Base-by-base conservation (phyloP, 768 basidiomycete genomes). In the Strobilomyces dryophilus region DNA sequence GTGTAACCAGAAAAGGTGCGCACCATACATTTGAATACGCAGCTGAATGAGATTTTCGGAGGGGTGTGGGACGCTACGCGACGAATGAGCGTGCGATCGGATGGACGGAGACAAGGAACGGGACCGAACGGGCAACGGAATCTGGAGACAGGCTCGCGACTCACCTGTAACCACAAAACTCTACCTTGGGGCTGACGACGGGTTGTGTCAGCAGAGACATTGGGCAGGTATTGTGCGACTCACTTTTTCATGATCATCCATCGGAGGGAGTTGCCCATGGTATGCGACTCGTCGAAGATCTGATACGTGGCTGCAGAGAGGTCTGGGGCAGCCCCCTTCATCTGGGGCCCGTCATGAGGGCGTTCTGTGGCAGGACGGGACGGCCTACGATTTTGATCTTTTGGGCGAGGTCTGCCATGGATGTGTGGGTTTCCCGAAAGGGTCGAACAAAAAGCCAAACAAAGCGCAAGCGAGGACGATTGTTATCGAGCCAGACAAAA, bases 171-270 rank as follows among this genome's bases (percentile, higher is more conserved):
- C 97, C 97, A 67, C 97, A 98, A 66, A 98, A 98, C 72, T 97
- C 93, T 36, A 98, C 95, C 61, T 92, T 93, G 7, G 95, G 92
- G 67, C 95, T 98, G 63, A 17, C 92, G 58, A 18, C 36, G 45
- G 53, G 24, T 52, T 27, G 52, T n/a, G 32, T 58, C 14, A 55
- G 35, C 29, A 21, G 45, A 29, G 52, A 47, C 42, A 40, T 35
- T 3, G 45, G 45, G 29, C 3, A 15, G 8, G 50, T 45, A 45
- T 55, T 26, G 48, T 18, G 18, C 32, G 14, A 63, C 86, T 51
- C 61, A 98, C 97, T 99, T 95, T 76, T 98, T 97, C 95, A 98
- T 98, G 53, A 98, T 68, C 87, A 98, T 98, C 94, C 94, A 99
- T 34, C 95, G 74, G 36, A 98, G 76, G 0, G 92, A 81, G 61